phyloP scores from a whole-genome alignment of 257 asterid species.

The Solanum ahanhuiri region DNA sequence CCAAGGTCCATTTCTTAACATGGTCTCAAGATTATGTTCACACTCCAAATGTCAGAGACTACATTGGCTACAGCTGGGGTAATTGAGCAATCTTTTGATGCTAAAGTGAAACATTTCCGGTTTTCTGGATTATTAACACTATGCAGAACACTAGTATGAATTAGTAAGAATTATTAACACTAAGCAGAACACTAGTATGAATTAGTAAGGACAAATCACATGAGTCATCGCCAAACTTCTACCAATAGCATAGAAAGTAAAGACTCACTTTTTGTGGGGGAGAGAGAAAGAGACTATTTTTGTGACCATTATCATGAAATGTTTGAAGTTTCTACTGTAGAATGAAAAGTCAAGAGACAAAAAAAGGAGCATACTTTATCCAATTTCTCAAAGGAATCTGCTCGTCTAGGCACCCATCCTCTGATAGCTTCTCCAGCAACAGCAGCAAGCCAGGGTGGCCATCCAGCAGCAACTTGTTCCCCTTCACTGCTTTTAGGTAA shows the following conservation, averaged over 20 bases:
- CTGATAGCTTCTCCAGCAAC: slow-evolving; percentile 92
- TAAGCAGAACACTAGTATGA: not conserved
- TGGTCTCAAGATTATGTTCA: not conserved
- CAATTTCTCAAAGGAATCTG: slow-evolving; percentile 82
- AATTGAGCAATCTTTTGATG: not conserved
- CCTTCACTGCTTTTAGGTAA: slow-evolving; percentile 56
- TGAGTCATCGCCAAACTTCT: not conserved
- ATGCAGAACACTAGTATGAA: too few relatives aligned
- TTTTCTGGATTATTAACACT: not conserved
- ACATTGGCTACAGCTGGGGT: not conserved
- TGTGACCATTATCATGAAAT: not conserved
- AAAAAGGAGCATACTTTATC: slow-evolving; percentile 52
- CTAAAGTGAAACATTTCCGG: not conserved
- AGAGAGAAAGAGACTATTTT: not conserved
- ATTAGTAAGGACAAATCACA: not conserved
- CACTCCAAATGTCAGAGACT: not conserved
- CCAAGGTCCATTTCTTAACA: not conserved
- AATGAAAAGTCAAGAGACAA: not conserved
- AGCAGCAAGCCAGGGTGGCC: slow-evolving; percentile 97
- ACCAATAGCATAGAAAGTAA: not conserved
- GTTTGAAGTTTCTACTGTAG: not conserved
- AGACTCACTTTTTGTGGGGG: not conserved
- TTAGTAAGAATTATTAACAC: not conserved
- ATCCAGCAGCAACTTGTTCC: slow-evolving; percentile 88
- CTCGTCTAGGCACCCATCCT: slow-evolving; percentile 93